Conservation (phyloP, 805 yeast species). For the Kuraishia floccosa region DNA sequence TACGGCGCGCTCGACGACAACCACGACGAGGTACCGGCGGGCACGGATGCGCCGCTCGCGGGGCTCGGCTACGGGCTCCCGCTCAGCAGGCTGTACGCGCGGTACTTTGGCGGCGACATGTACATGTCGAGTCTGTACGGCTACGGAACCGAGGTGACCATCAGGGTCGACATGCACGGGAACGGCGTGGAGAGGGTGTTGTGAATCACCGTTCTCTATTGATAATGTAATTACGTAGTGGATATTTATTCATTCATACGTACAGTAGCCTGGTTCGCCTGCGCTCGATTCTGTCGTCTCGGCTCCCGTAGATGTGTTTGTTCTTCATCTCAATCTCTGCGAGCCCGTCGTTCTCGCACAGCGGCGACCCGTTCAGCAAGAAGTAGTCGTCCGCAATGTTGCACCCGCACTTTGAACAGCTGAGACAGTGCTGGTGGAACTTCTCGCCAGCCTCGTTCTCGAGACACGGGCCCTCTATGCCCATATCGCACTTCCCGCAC, state of each 20-base stretch:
- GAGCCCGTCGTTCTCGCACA: slow-evolving; percentile 36
- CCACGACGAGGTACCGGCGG: too few relatives aligned
- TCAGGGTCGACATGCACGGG: slow-evolving; percentile 21
- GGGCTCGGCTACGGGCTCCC: slow-evolving; percentile 98
- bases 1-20: too few relatives aligned
- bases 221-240: not conserved
- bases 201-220: not conserved
- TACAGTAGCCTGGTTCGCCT: slow-evolving; percentile 20
- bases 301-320: slow-evolving; percentile 3
- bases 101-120: slow-evolving; percentile 59
- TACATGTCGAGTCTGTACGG: slow-evolving; percentile 64
- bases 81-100: slow-evolving; percentile 63
- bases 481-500: slow-evolving; percentile 58
- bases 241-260: slow-evolving; percentile 5
- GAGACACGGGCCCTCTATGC: slow-evolving; percentile 86
- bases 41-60: slow-evolving; percentile 35
- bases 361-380: slow-evolving; percentile 32
- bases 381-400: slow-evolving; percentile 44
- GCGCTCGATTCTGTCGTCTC: slow-evolving; percentile 11
- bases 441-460: slow-evolving; percentile 63
- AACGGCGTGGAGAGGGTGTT: not conserved
- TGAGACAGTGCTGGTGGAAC: slow-evolving; percentile 68
- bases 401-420: slow-evolving; percentile 49
- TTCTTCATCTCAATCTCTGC: slow-evolving; percentile 7
- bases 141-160: slow-evolving; percentile 70